Evolutionary conservation across 2,329 filamentous ascomycete species (phyloP), one percentile per base, ranked within the genome.

Genomic region (Neopestalotiopsis rosae): DNA sequence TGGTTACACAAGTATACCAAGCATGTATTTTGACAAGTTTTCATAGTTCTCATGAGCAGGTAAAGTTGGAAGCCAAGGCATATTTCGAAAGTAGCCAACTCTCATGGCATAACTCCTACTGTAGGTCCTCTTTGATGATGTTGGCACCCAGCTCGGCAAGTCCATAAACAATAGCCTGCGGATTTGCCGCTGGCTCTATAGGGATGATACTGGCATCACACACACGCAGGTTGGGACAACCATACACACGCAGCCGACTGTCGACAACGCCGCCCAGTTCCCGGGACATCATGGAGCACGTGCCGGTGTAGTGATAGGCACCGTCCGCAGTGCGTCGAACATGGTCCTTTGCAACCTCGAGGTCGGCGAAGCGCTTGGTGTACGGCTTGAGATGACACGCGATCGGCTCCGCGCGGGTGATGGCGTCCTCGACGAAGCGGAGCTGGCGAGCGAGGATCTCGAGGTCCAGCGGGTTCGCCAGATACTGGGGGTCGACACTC

Each of bases 381-480:
- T 59, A 10, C 6, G 52, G 49, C 45, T 65, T 65, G 10, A 65
- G 14, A 6, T 20, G 58, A 9, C 62, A 28, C 1, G 49, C 61
- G 4, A 68, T 42, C 10, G 61, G 58, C 57, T 67, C 66, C 30
- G 67, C 34, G 32, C 32, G 30, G 5, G 20, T 30, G 5, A 67
- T 32, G 5, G 13, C 13, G 45, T 59, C 42, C 45, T 64, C 45
- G 24, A 24, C 17, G 12, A 67, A 67, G 12, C 62, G 59, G 24
- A 69, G 4, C 40, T 69, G 68, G 24, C 68, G 68, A 13, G 68
- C 68, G 28, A 69, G 58, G 3, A 67, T 45, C 64, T 69, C 65
- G n/a, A 69, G 42, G 65, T 69, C 68, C 40, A 61, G 34, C 32
- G 68, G 65, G 65, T 69, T 65, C 13, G 14, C n/a, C 7, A 67